Base-by-base conservation (phyloP, 768 basidiomycete genomes). In the Mycena pura region DNA sequence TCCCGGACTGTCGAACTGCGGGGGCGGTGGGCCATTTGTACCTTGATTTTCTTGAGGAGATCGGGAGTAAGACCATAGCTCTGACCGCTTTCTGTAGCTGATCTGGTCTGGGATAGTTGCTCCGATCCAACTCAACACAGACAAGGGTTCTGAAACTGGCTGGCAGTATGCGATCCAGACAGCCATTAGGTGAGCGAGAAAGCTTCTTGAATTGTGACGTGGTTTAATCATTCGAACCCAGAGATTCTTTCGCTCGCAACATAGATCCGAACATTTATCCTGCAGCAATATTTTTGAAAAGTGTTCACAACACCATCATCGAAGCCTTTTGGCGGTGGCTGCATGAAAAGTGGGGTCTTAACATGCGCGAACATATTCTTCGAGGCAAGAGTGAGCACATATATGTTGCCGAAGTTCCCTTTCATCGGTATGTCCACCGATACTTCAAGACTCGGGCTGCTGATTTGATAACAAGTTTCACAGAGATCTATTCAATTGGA, bases 401-500 rank as follows among this genome's bases (percentile, higher is more conserved):
- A 5, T 52, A 66, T 24, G 52, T 31, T 43, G 27, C 39, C 27
- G 41, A 40, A 28, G 29, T 38, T 13, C 10, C 41, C n/a, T 53
- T 40, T 32, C 51, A 53, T 43, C 14, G 41, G 39, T 41, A 61
- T 53, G 56, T 63, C 14, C 39, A 50, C 43, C n/a, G n/a, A n/a
- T 55, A 52, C 31, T 29, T 51, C n/a, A 15, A 27, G 10, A 48
- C 38, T 15, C 21, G 32, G 36, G 8, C 19, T 34, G 31, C 32
- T 49, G 10, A 39, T 10, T 24, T 15, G 13, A 13, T 50, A 21
- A 45, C 44, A 24, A 3, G 53, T 21, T 25, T 38, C 36, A 47
- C 29, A 73, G 72, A 9, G 48, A 69, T 50, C 60, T 77, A 1
- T 75, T 74, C 50, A 68, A 75, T 38, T 77, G 74, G 74, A 68